These are phyloP conservation scores for Pseudocercospora crystallina DNA, from an alignment of 2,329 filamentous ascomycete species.

Conservation along the genomic window DNA sequence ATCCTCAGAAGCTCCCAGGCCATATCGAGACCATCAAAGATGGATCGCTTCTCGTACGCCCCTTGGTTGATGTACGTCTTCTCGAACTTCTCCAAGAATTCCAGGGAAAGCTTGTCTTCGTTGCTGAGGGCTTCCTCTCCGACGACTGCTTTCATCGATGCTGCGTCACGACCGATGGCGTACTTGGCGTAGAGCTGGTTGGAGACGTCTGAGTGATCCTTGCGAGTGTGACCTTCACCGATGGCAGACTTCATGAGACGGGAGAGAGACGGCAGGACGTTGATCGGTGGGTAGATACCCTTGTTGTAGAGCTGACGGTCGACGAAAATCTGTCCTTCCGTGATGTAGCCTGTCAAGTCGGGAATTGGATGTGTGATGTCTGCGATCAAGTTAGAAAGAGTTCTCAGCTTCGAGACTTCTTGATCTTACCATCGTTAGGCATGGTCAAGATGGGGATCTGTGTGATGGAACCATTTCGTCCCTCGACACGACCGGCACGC, in stretches of 20 bases:
- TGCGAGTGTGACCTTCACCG: conserved; percentile 92
- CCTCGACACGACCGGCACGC: conserved; percentile 93
- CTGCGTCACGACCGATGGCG: conserved; percentile 96
- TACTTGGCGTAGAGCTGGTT: conserved; percentile 99
- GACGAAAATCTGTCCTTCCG: conserved; percentile 97
- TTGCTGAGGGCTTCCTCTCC: conserved; percentile 94
- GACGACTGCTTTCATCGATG: conserved; percentile 98
- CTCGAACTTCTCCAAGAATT: conserved; percentile 99
- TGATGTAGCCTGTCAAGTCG: conserved; percentile 98
- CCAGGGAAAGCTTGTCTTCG: conserved; percentile 95
- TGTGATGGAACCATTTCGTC: conserved; percentile 96
- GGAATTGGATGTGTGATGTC: conserved; percentile 99
- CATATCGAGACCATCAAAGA: conserved; percentile 91
- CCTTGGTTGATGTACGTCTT: conserved; percentile 90
- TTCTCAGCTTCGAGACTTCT: neutral
- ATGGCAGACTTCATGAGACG: conserved; percentile 99
- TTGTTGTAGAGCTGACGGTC: conserved; percentile 93
- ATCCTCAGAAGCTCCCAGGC: conserved; percentile 96
- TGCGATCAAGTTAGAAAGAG: conserved; percentile 32
- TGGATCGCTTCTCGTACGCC: conserved; percentile 85
- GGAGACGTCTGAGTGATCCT: conserved; percentile 96
- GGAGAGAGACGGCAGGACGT: conserved; percentile 94
- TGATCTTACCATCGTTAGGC: conserved; percentile 81
- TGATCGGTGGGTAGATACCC: conserved; percentile 97
- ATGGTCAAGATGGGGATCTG: conserved; percentile 99